phyloP scores from a whole-genome alignment of 2,329 filamentous ascomycete species.

The Cadophora gregata region DNA sequence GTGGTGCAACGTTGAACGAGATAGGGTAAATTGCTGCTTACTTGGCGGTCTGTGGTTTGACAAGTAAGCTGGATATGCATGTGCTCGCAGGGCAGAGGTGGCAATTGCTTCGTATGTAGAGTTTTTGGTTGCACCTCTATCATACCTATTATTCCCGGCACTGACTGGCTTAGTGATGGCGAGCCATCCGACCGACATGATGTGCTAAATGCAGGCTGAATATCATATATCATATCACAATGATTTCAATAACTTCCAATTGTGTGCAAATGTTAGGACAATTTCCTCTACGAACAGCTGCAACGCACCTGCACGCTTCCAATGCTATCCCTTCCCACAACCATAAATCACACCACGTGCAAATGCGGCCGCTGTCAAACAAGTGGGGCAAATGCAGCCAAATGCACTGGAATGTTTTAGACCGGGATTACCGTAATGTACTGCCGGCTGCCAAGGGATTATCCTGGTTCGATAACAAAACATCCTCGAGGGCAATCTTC shows the following conservation, averaged over 20 bases:
- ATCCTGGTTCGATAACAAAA: conserved; percentile 1
- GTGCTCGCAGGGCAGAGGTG: not conserved
- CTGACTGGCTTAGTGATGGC: not conserved
- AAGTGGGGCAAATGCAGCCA: not conserved
- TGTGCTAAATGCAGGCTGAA: not conserved
- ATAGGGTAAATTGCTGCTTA: conserved; percentile 9
- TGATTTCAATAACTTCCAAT: not conserved
- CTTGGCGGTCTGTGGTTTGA: not conserved
- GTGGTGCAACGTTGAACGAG: not conserved
- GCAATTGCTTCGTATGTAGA: not conserved
- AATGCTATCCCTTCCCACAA: not conserved
- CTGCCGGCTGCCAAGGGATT: conserved; percentile 16
- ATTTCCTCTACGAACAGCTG: not conserved
- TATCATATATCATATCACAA: not conserved
- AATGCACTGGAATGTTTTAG: conserved; percentile 4
- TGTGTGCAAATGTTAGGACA: not conserved
- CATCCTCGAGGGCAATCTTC: not conserved
- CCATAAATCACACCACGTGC: not conserved
- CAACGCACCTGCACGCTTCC: no score
- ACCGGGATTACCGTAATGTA: conserved; percentile 9
- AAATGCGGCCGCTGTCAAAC: conserved; percentile 1
- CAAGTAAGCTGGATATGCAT: not conserved
- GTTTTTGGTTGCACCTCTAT: not conserved
- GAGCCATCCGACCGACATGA: not conserved
- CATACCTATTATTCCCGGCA: not conserved